Percentiles rank a stretch among this genome's conserved stretches.
Evolutionary conservation across 371 early-diverging fungal genomes (phyloP).

Genomic region (Rhizopus stolonifer): DNA sequence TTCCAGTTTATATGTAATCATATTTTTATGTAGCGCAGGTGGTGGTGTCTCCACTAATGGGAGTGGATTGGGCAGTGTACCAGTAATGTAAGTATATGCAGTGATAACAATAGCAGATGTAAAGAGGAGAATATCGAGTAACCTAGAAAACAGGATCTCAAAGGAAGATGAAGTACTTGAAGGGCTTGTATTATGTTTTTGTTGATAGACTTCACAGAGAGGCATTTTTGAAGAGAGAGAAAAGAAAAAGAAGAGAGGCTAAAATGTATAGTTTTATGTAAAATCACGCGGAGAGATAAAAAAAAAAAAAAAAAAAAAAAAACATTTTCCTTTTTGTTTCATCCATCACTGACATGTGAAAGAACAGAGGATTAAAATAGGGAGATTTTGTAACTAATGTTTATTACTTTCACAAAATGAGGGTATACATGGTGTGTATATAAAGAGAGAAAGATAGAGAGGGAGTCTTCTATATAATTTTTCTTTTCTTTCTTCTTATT

Average conservation of each 20-base stretch:
- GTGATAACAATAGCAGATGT: constrained; percentile 49
- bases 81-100: constrained; percentile 39
- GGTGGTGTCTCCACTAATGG: constrained; percentile 6
- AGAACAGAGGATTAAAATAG: too few relatives aligned
- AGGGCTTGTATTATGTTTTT: neutral
- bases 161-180: constrained; percentile 3
- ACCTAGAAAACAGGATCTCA: constrained; percentile 32
- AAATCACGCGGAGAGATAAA: too few relatives aligned
- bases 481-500: neutral
- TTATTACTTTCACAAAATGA: too few relatives aligned
- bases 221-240: constrained; percentile 7
- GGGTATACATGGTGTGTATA: too few relatives aligned
- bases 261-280: neutral
- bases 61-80: constrained; percentile 20
- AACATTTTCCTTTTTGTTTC: too few relatives aligned
- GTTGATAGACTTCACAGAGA: constrained; percentile 18
- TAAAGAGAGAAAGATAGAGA: too few relatives aligned
- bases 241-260: constrained; percentile 5
- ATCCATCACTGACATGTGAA: too few relatives aligned
- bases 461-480: neutral
- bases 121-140: constrained; percentile 45
- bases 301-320: too few relatives aligned
- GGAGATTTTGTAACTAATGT: too few relatives aligned
- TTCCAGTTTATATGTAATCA: neutral
- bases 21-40: neutral